Conservation (phyloP, 1,284 basidiomycete genomes). For the Puccinia coronata region DNA sequence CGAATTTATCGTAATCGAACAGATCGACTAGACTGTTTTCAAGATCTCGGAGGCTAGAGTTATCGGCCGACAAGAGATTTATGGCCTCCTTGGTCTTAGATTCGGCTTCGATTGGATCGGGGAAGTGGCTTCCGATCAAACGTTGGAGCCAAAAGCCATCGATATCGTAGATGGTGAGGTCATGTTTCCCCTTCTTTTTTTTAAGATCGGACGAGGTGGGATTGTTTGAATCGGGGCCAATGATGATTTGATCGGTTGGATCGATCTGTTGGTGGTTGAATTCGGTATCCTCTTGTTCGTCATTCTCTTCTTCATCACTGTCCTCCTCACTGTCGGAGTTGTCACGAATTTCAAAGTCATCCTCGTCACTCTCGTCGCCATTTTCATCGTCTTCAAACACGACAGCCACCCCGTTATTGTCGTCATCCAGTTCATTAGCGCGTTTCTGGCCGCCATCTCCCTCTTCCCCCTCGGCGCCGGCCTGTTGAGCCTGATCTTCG, state of each 20-base stretch:
- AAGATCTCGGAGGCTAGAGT: constrained; percentile 85
- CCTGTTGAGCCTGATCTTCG: constrained; percentile 73
- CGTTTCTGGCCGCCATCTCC: constrained; percentile 64
- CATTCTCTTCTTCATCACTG: constrained; percentile 71
- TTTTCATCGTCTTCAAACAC: constrained; percentile 78
- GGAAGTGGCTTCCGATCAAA: constrained; percentile 82
- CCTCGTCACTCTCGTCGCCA: constrained; percentile 79
- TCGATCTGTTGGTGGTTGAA: constrained; percentile 56
- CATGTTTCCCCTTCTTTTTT: constrained; percentile 40
- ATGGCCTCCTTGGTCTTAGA: constrained; percentile 86
- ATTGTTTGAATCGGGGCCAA: constrained; percentile 58
- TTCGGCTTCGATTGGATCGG: constrained; percentile 89
- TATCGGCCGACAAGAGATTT: constrained; percentile 77
- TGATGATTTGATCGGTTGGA: constrained; percentile 61
- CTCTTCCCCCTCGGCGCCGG: constrained; percentile 77
- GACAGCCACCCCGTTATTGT: constrained; percentile 78
- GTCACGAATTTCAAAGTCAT: constrained; percentile 77
- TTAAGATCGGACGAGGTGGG: constrained; percentile 42
- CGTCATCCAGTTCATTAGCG: constrained; percentile 69
- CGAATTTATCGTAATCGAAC: constrained; percentile 86
- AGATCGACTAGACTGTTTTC: constrained; percentile 97
- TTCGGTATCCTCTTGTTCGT: constrained; percentile 69
- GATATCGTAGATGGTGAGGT: constrained; percentile 81
- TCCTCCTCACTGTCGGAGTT: constrained; percentile 77
- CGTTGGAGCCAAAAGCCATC: constrained; percentile 99